Conservation (phyloP, 768 basidiomycete species). For the Phylloporus scabripes region DNA sequence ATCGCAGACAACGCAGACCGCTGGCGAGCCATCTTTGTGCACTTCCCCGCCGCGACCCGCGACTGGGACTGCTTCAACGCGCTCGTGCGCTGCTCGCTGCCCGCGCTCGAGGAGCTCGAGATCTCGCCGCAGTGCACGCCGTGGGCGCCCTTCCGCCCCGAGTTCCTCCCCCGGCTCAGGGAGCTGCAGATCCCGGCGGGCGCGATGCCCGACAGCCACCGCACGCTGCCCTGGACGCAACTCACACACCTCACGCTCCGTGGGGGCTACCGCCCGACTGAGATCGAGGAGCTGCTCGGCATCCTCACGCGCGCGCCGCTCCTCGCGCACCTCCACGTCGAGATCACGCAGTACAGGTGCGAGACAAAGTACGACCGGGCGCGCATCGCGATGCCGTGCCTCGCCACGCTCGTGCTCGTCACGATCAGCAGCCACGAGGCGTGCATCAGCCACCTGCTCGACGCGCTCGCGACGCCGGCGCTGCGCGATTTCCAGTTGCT, state of each 20-base stretch:
- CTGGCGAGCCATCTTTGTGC: constrained; percentile 30
- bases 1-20: constrained; percentile 23
- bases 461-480: constrained; percentile 19
- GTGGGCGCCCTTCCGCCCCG: constrained; percentile 28
- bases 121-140: constrained; percentile 29
- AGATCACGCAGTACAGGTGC: constrained; percentile 28
- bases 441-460: constrained; percentile 24
- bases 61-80: constrained; percentile 26
- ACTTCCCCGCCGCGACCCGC: constrained; percentile 25
- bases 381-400: constrained; percentile 27
- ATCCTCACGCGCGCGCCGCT: constrained; percentile 25
- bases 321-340: constrained; percentile 27
- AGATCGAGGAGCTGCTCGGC: constrained; percentile 22
- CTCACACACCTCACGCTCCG: constrained; percentile 29
- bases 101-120: constrained; percentile 29
- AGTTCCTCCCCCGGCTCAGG: constrained; percentile 18
- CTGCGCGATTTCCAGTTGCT: constrained; percentile 30
- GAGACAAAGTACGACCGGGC: constrained; percentile 27
- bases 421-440: constrained; percentile 27
- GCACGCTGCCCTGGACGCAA: constrained; percentile 30
- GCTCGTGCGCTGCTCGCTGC: constrained; percentile 21
- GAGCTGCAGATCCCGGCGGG: constrained; percentile 30
- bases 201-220: constrained; percentile 29
- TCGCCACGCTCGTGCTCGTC: constrained; percentile 28
- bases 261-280: constrained; percentile 26